These are phyloP conservation scores for Vitis cinerea DNA, from an alignment of 164 flowering plant genomes.

Conservation along the genomic window DNA sequence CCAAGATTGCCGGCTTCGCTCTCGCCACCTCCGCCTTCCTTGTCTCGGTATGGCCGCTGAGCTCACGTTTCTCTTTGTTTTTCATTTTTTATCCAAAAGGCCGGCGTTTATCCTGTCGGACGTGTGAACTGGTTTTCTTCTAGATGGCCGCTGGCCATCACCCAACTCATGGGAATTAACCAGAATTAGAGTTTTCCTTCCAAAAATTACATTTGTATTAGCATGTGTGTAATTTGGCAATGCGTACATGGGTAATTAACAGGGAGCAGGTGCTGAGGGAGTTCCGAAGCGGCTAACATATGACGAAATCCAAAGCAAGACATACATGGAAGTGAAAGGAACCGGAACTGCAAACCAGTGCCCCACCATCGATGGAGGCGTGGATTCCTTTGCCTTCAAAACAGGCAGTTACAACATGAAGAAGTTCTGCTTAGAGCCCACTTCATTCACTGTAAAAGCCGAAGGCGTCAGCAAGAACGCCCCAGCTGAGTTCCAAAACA, in stretches of 20 bases:
- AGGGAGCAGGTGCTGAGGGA: constrained; percentile 95
- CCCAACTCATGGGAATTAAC: no score
- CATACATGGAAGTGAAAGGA: constrained; percentile 96
- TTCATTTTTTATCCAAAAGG: no score
- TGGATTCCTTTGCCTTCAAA: constrained; percentile 68
- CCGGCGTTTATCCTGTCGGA: no score
- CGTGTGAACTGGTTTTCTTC: no score
- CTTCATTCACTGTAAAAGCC: constrained; percentile 95
- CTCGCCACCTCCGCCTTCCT: constrained; percentile 92
- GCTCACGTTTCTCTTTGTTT: no score
- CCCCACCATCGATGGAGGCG: constrained; percentile 86
- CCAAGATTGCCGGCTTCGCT: constrained; percentile 88
- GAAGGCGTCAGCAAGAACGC: constrained; percentile 84
- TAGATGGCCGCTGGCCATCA: no score
- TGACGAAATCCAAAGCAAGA: constrained; percentile 97
- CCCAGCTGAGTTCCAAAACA: constrained; percentile 83
- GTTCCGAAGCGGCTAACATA: constrained; percentile 84
- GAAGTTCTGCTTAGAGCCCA: constrained; percentile 92
- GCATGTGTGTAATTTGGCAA: no score
- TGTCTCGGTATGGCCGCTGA: constrained; percentile 55
- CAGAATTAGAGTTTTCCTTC: no score
- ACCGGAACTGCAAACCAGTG: constrained; percentile 98
- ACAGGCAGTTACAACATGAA: constrained; percentile 81
- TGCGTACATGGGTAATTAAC: background rate
- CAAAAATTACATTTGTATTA: no score